Base-by-base conservation (phyloP, 129 eudicot species). In the Solidago caesia region DNA sequence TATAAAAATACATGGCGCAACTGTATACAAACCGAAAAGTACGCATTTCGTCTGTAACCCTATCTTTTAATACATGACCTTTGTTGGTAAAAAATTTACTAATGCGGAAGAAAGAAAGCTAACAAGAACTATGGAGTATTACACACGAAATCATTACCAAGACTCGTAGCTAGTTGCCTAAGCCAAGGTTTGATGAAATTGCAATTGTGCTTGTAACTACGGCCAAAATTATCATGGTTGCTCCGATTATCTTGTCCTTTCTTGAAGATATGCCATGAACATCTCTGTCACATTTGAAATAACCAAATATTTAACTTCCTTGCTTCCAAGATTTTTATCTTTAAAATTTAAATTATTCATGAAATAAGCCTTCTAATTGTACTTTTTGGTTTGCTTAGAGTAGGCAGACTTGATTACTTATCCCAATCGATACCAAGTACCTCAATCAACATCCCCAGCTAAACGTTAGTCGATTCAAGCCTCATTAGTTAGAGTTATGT, bases 131-230 rank as follows among this genome's bases (percentile, higher is more conserved):
- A 73, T 33, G 1, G 39, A 33, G 39, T 33, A 29, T 60, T 53
- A 29, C 39, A 21, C 47, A 76, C 68, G 8, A 75, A 64, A 64
- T 39, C 44, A 43, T 44, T 44, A 27, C 52, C 72, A 68, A 83
- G 67, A 78, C 56, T 59, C 45, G 71, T 64, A 73, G 66, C 16
- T 58, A 73, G 64, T 73, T 84, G 68, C 80, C 82, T 4, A 87
- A 76, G 71, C 74, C 88, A 43, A 94, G n/a, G 80, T 90, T 90
- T 83, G 91, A 86, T 41, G 89, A 85, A 74, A 94, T 94, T 52
- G 97, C 97, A 62, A 94, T 88, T 49, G 70, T 60, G 86, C 97
- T 94, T 45, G 98, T 88, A 62, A 83, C 67, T 7, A 85, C 80
- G 27, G 98, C 98, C 43, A 85, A 75, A 46, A 81, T 44, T 39